Conservation (phyloP, 495 filamentous ascomycete species). For the Chlorociboria aeruginascens region DNA sequence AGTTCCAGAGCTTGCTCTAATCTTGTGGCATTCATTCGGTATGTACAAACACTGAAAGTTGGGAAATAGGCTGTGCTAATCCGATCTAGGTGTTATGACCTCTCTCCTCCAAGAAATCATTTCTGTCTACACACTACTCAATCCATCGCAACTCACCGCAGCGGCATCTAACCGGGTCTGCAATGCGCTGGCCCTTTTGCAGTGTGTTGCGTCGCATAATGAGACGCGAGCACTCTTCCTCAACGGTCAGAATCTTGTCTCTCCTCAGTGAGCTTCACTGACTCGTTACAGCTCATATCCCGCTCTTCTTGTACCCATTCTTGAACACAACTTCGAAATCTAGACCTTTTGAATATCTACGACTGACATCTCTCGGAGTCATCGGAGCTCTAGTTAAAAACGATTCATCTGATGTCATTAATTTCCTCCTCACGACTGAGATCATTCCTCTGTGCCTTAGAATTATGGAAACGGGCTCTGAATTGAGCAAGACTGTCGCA, state of each 20-base stretch:
- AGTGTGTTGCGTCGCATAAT: constrained; percentile 96
- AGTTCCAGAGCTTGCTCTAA: constrained; percentile 89
- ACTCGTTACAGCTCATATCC: constrained; percentile 70
- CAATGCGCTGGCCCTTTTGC: constrained; percentile 90
- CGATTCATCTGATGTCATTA: constrained; percentile 96
- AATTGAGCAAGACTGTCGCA: constrained; percentile 96
- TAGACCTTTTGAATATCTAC: constrained; percentile 94
- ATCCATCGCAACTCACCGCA: constrained; percentile 91
- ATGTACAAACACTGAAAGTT: constrained; percentile 22
- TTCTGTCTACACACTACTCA: constrained; percentile 92
- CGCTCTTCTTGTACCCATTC: constrained; percentile 96
- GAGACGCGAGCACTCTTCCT: constrained; percentile 90
- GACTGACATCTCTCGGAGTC: constrained; percentile 93
- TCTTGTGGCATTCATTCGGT: constrained; percentile 99
- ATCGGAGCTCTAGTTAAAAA: constrained; percentile 98
- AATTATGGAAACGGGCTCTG: constrained; percentile 99
- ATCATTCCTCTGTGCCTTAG: constrained; percentile 97
- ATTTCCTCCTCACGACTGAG: constrained; percentile 96
- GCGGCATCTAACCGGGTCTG: constrained; percentile 95
- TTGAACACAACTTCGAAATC: constrained; percentile 98
- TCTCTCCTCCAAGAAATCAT: constrained; percentile 97
- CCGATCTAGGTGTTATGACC: constrained; percentile 81
- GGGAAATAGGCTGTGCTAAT: constrained; percentile 10
- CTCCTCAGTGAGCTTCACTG: constrained; percentile 7
- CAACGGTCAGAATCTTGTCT: constrained; percentile 48